Evolutionary conservation across 2,329 filamentous ascomycete genomes (phyloP).

Genomic region (Biscogniauxia mediterranea): DNA sequence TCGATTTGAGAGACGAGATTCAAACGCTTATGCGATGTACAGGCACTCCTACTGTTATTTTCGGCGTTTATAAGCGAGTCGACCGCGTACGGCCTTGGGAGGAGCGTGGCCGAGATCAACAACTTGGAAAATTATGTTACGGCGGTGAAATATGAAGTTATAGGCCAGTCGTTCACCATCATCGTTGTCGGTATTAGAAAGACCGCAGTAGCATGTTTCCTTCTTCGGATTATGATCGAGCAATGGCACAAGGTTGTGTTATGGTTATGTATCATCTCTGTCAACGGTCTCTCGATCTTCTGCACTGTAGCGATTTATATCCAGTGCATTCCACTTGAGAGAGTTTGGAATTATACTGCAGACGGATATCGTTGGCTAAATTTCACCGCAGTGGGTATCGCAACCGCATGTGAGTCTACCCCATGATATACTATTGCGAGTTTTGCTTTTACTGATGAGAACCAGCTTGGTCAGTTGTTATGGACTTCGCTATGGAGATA

Average conservation of each 20-base stretch:
- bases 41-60: too few relatives aligned
- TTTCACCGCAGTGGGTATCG: constrained; percentile 9
- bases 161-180: constrained; percentile 11
- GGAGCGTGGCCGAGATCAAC: constrained; percentile 7
- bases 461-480: constrained; percentile 23
- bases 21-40: neutral
- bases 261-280: constrained; percentile 7
- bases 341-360: constrained; percentile 8
- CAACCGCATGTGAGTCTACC: constrained; percentile 5
- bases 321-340: constrained; percentile 14
- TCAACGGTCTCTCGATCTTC: constrained; percentile 7
- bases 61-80: too few relatives aligned
- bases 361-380: constrained; percentile 12
- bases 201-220: constrained; percentile 14
- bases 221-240: constrained; percentile 15
- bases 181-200: constrained; percentile 15
- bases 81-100: constrained; percentile 7
- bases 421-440: too few relatives aligned
- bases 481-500: constrained; percentile 39
- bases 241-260: constrained; percentile 1
- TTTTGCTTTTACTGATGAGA: constrained; percentile 1
- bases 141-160: constrained; percentile 11
- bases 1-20: neutral
- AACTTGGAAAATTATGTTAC: constrained; percentile 5
- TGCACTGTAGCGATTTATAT: constrained; percentile 4